Base-by-base conservation (phyloP, 2,329 filamentous ascomycete genomes). In the Sporothrix brasiliensis region DNA sequence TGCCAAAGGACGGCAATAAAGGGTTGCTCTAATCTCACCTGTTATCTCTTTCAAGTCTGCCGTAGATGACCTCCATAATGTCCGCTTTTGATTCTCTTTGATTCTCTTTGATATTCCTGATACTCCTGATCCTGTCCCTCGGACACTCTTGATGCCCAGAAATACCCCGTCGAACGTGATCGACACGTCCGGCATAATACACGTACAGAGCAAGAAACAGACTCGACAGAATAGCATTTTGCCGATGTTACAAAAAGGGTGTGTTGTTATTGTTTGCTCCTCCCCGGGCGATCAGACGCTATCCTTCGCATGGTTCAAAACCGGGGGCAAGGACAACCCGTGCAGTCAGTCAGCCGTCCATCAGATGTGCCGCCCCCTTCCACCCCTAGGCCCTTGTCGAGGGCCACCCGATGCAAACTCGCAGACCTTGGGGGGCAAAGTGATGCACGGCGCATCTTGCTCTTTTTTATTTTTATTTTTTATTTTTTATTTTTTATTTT, bases 291-390 rank as follows among this genome's bases (percentile, higher is more conserved):
- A 44, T 61, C 56, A 61, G 56, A 61, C 56, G 10, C 34, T 13
- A 5, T 58, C 56, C 39, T 44, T 44, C 16, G n/a, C 39, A n/a
- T 19, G 39, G 34, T 44, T 34, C 56, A 24, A 61, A 61, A 61
- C 56, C 56, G 56, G 56, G 56, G 56, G 56, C 56, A 44, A 61
- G 56, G 39, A 61, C 34, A 61, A 44, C 56, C 56, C 56, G 34
- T 61, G 39, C 56, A 39, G 13, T 27, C 53, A 24, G 53, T 10
- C 53, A 30, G 27, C 34, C 56, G 34, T 16, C 56, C 56, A 61
- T 44, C 56, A 60, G 34, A 60, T 21, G 56, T 24, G 34, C 21
- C 56, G 2, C 41, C 10, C 41, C 9, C 41, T 44, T 44, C 11
- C 41, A 13, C 41, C 41, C 54, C 56, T 39, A 24, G 5, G 47